Conservation (phyloP, 805 yeast genomes). For the Pichia nanzhaoensis region DNA sequence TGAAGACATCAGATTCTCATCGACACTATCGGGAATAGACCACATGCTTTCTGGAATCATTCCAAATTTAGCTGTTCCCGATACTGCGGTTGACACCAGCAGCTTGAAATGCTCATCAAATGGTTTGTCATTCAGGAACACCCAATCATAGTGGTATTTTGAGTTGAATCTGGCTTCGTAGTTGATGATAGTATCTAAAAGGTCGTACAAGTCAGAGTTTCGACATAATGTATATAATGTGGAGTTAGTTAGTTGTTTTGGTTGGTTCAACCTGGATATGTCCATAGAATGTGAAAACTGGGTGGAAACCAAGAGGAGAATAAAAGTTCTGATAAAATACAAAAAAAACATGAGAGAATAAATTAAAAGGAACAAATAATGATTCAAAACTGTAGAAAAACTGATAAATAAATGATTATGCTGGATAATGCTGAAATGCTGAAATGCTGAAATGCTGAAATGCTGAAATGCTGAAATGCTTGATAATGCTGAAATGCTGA, state of each 20-base stretch:
- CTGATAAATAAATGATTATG: background rate
- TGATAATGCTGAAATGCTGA: too few relatives aligned
- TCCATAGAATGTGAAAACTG: too few relatives aligned
- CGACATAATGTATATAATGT: slow-evolving; percentile 66
- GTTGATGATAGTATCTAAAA: slow-evolving; percentile 53
- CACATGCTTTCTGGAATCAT: slow-evolving; percentile 55
- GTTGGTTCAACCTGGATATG: too few relatives aligned
- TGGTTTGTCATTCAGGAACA: slow-evolving; percentile 64
- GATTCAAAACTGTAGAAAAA: too few relatives aligned
- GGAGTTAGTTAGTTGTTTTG: slow-evolving; percentile 39
- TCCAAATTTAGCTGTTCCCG: slow-evolving; percentile 62
- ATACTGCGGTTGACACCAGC: slow-evolving; percentile 41
- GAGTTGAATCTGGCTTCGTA: slow-evolving; percentile 63
- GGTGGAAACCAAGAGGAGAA: too few relatives aligned
- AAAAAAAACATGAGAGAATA: too few relatives aligned
- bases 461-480: too few relatives aligned
- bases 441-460: too few relatives aligned
- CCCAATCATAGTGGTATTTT: slow-evolving; percentile 67
- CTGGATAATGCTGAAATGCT: too few relatives aligned
- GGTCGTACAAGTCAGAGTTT: slow-evolving; percentile 52
- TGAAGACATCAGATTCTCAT: slow-evolving; percentile 15
- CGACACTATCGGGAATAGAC: slow-evolving; percentile 49
- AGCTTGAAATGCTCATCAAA: slow-evolving; percentile 52
- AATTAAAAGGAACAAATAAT: too few relatives aligned
- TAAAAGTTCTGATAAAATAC: too few relatives aligned